Conservation (phyloP, 2,329 filamentous ascomycete genomes). For the Ascochyta pisi region DNA sequence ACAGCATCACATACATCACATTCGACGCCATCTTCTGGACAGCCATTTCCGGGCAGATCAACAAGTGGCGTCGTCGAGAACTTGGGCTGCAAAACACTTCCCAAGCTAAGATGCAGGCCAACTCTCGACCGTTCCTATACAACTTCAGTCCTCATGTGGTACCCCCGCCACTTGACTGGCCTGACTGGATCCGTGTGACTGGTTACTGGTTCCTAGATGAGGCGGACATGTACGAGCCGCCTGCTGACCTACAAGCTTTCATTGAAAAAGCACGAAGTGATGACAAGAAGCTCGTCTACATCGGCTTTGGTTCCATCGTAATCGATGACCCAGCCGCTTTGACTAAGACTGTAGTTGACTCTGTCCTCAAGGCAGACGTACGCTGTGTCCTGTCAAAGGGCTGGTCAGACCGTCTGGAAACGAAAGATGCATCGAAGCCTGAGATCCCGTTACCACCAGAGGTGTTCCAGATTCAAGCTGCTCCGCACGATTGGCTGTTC, state of each 20-base stretch:
- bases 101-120: slow-evolving; percentile 89
- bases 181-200: slow-evolving; percentile 96
- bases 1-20: slow-evolving; percentile 93
- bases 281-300: slow-evolving; percentile 90
- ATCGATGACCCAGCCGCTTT: slow-evolving; percentile 87
- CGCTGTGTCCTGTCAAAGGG: slow-evolving; percentile 95
- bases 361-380: slow-evolving; percentile 88
- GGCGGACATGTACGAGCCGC: slow-evolving; percentile 70
- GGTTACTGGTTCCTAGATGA: slow-evolving; percentile 99
- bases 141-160: slow-evolving; percentile 96
- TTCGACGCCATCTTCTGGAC: slow-evolving; percentile 98
- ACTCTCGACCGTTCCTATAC: slow-evolving; percentile 98
- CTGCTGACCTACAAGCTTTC: slow-evolving; percentile 77
- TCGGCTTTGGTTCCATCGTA: slow-evolving; percentile 96
- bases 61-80: slow-evolving; percentile 85
- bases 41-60: slow-evolving; percentile 87
- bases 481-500: slow-evolving; percentile 97
- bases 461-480: slow-evolving; percentile 86
- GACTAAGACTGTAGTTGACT: slow-evolving; percentile 91
- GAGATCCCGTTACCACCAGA: slow-evolving; percentile 77
- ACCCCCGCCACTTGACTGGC: slow-evolving; percentile 91
- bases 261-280: slow-evolving; percentile 83
- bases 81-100: slow-evolving; percentile 81
- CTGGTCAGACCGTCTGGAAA: slow-evolving; percentile 84
- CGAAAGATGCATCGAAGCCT: slow-evolving; percentile 63